These are phyloP conservation scores for Drosera spatulata DNA, from an alignment of 179 eudicot species.

Conservation along the genomic window DNA sequence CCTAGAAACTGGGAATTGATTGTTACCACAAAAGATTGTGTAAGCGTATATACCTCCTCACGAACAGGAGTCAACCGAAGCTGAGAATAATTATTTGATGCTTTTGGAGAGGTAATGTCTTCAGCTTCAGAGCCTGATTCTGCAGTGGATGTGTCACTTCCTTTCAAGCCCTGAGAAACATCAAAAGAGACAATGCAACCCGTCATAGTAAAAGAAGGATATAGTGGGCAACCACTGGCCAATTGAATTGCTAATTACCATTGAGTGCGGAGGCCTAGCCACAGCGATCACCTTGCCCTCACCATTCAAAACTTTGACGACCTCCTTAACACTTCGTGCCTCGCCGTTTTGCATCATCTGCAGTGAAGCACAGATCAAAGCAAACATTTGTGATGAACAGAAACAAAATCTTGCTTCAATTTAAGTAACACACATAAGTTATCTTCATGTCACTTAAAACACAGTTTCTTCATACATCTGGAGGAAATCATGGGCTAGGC, in stretches of 20 bases:
- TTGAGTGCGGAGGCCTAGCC: constrained; percentile 68
- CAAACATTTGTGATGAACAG: not conserved
- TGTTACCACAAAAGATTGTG: not conserved
- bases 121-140: constrained; percentile 99
- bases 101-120: constrained; percentile 85
- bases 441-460: too few species aligned
- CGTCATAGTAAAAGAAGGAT: too few species aligned
- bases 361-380: constrained; percentile 7
- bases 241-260: constrained; percentile 25
- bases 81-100: constrained; percentile 55
- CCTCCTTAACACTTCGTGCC: constrained; percentile 70
- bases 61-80: constrained; percentile 93
- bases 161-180: constrained; percentile 47
- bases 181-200: constrained; percentile 4
- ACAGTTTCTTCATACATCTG: too few species aligned
- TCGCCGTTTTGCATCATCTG: constrained; percentile 86
- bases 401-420: too few species aligned
- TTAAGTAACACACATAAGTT: too few species aligned
- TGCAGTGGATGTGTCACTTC: constrained; percentile 86
- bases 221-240: not conserved
- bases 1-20: not conserved
- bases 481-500: not conserved
- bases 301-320: constrained; percentile 76
- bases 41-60: constrained; percentile 60
- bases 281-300: constrained; percentile 92